Evolutionary conservation across 371 early-diverging fungal species (phyloP), one percentile per base, ranked within the genome.

Genomic region (Syncephalastrum racemosum): DNA sequence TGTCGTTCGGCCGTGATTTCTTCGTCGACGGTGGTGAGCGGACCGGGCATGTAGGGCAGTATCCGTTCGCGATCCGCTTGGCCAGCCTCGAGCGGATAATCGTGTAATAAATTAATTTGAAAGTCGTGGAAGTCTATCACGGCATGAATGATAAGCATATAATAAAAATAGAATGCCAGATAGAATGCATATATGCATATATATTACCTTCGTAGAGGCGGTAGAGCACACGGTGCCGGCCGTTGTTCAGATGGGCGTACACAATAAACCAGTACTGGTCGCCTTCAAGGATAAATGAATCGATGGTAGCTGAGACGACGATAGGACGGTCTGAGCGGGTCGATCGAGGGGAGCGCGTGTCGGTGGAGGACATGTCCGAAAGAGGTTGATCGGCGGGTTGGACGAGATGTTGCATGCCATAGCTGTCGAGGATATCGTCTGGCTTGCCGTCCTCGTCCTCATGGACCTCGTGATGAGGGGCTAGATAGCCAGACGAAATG

Each of bases 31-130:
- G 63, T 54, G 7, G 80, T 69, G 6, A 86, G 56, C 15, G 89
- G 89, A 2, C 85, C 87, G 15, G 90, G 90, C 80, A 92, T 83
- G 66, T 86, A 91, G 4, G 92, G 94, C 45, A 92, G 64, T 48
- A 85, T 82, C 22, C 90, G 74, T 46, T 80, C 73, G 42, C 75
- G 72, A 19, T 81, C 84, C 15, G 64, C 64, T 44, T 89, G 84
- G 4, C 94, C 94, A 27, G 86, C 82, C 60, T 92, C 91, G 5
- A 71, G 67, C 1, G 90, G 91, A 65, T 86, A 94, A 53, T 81
- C 81, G 40, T 78, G 80, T 45, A 94, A 69, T 16, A 94, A 75
- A n/a, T 81, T 75, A 46, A 90, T 84, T 50, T 94, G 94, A 50
- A 92, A 85, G 46, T 84, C 80, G 67, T 87, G 87, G 70, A 94